phyloP scores from a whole-genome alignment of 1,284 basidiomycete genomes.

The Sporisorium iseilematis-ciliati region DNA sequence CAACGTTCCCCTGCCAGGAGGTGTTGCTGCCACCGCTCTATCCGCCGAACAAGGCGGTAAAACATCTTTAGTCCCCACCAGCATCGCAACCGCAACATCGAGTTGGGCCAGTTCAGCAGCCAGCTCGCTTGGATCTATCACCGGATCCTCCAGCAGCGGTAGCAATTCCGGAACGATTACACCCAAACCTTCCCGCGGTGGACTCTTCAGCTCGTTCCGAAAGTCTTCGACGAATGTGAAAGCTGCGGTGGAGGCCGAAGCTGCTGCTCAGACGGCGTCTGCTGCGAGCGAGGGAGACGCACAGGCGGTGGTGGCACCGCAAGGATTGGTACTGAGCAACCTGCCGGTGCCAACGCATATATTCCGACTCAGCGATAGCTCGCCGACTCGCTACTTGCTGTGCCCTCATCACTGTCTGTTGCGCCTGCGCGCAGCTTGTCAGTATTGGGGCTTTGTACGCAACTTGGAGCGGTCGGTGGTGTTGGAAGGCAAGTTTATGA shows the following conservation, averaged over 20 bases:
- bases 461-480: conserved; percentile 66
- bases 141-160: conserved; percentile 29
- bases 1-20: conserved; percentile 61
- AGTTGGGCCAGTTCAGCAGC: conserved; percentile 55
- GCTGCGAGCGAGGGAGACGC: conserved; percentile 14
- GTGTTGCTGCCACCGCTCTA: conserved; percentile 33
- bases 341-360: conserved; percentile 67
- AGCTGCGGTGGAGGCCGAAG: conserved; percentile 17
- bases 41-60: conserved; percentile 44
- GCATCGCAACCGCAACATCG: conserved; percentile 49
- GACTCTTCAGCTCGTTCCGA: conserved; percentile 56
- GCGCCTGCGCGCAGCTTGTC: conserved; percentile 63
- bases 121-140: conserved; percentile 45
- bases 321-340: conserved; percentile 5
- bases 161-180: conserved; percentile 37
- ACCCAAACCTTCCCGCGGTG: conserved; percentile 41
- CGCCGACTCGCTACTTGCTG: conserved; percentile 60
- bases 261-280: conserved; percentile 1
- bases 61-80: conserved; percentile 39
- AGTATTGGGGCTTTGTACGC: conserved; percentile 66
- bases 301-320: conserved; percentile 1
- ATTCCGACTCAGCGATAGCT: conserved; percentile 64
- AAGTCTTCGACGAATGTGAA: conserved; percentile 21
- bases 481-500: conserved; percentile 63
- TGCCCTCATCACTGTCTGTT: conserved; percentile 67